Evolutionary conservation across 176 grass and related monocot species (phyloP), one percentile per base, ranked within the genome.

Genomic region (Urochloa ruziziensis): DNA sequence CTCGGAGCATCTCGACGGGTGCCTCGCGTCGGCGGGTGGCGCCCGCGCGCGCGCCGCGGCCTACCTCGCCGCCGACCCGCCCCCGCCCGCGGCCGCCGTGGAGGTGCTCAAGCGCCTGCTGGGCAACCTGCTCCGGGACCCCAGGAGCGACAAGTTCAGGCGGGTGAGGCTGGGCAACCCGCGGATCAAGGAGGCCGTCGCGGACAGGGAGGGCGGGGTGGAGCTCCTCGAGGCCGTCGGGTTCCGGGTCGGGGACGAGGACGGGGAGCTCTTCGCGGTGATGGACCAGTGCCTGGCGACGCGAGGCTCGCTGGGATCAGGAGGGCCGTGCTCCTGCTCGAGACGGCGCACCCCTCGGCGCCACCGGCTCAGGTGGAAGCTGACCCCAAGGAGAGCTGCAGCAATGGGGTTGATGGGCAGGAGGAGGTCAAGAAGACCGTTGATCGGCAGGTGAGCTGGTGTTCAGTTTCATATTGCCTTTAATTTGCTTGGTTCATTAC

Each of bases 131-230:
- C 79, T 81, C 36, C 84, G 24, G 43, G 96, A 99, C n/a, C 91
- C 96, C 8, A 62, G 74, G 23, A 96, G 86, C 54, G 91, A 96
- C 1, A 99, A 94, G 86, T 99, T 85, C 77, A 67, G 93, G 80
- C 82, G 83, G 83, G 92, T 99, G 33, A 77, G 93, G 69, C 83
- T 99, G 87, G 86, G 80, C 30, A 99, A 99, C 81, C 93, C 91
- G 24, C 91, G 92, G 86, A 96, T 99, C 83, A 94, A 91, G 89
- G 96, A 99, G 73, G 91, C 96, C 15, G 73, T 96, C 7, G 81
- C 77, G 15, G 91, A 99, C 54, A 79, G 83, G 34, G 83, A 74
- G 32, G 89, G 96, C 30, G 96, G 96, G 64, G 6, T 90, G 25
- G 89, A 94, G 57, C 83, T 96, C 67, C 82, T 99, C 47, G 93